These are phyloP conservation scores for Paracoccidioides lutzii DNA, from an alignment of 2,329 filamentous ascomycete genomes.

Conservation along the genomic window DNA sequence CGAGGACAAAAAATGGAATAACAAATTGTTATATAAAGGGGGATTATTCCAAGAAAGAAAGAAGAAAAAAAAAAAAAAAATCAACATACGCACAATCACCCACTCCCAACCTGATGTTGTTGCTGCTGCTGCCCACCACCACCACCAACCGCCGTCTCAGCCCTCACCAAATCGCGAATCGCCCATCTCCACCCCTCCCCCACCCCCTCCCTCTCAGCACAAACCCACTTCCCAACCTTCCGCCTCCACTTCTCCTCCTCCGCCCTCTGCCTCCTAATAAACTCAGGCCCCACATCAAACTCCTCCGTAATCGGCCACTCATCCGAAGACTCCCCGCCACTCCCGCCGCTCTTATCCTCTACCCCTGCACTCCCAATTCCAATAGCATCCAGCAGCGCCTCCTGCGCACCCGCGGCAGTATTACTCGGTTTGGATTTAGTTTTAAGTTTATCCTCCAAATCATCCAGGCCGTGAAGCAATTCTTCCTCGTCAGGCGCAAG, in stretches of 20 bases:
- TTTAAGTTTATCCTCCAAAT: constrained; percentile 56
- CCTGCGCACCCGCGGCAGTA: constrained; percentile 1
- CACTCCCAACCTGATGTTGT: too few species aligned
- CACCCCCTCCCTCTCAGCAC: constrained; percentile 36
- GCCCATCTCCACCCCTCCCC: constrained; percentile 64
- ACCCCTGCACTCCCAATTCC: constrained; percentile 17
- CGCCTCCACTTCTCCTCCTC: constrained; percentile 86
- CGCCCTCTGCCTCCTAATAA: constrained; percentile 73
- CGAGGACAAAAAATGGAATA: neutral
- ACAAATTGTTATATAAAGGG: neutral
- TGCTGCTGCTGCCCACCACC: too few species aligned
- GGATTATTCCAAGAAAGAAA: neutral
- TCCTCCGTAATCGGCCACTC: constrained; percentile 88
- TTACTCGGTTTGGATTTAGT: constrained; percentile 10
- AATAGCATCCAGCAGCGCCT: constrained; percentile 17
- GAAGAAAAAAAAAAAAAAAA: neutral
- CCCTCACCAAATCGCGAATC: constrained; percentile 38
- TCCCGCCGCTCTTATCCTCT: constrained; percentile 18
- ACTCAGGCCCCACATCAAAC: constrained; percentile 93
- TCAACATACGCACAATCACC: too few species aligned
- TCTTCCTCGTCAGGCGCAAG: constrained; percentile 70
- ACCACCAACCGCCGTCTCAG: constrained; percentile 8
- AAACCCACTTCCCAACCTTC: constrained; percentile 78
- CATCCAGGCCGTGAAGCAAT: constrained; percentile 87
- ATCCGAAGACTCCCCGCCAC: constrained; percentile 40